Conservation (phyloP, 1,139 yeast genomes). For the Saccharomycopsis hybrid region DNA sequence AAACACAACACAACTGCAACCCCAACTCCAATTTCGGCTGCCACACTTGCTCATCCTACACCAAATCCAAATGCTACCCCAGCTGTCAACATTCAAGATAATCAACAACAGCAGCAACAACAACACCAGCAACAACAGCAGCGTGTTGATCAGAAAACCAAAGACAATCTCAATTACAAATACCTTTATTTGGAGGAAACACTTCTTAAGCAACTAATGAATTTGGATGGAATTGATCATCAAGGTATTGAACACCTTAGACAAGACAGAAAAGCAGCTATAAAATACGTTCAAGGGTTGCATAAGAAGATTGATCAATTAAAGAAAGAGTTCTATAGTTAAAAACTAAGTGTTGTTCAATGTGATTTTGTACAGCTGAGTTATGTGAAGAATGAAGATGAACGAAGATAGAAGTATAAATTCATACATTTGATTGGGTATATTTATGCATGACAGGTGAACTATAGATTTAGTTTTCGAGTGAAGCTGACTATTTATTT, state of each 20-base stretch:
- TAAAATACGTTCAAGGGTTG: conserved; percentile 53
- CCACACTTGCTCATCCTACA: too few relatives aligned
- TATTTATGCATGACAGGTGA: too few relatives aligned
- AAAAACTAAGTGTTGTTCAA: too few relatives aligned
- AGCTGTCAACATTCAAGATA: background rate
- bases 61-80: too few relatives aligned
- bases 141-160: conserved; percentile 26
- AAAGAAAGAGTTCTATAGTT: conserved; percentile 32
- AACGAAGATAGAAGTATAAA: background rate
- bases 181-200: conserved; percentile 58
- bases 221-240: conserved; percentile 56
- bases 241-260: conserved; percentile 45
- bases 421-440: too few relatives aligned
- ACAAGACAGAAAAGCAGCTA: conserved; percentile 50
- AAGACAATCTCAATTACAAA: conserved; percentile 41
- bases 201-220: conserved; percentile 58
- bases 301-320: conserved; percentile 53
- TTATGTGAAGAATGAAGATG: background rate
- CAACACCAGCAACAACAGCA: too few relatives aligned
- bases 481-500: too few relatives aligned
- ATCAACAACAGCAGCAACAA: background rate
- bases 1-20: background rate
- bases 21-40: background rate
- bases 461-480: too few relatives aligned
- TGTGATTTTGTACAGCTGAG: too few relatives aligned